Evolutionary conservation across 257 asterid species (phyloP).

Genomic region (Catharanthus roseus): DNA sequence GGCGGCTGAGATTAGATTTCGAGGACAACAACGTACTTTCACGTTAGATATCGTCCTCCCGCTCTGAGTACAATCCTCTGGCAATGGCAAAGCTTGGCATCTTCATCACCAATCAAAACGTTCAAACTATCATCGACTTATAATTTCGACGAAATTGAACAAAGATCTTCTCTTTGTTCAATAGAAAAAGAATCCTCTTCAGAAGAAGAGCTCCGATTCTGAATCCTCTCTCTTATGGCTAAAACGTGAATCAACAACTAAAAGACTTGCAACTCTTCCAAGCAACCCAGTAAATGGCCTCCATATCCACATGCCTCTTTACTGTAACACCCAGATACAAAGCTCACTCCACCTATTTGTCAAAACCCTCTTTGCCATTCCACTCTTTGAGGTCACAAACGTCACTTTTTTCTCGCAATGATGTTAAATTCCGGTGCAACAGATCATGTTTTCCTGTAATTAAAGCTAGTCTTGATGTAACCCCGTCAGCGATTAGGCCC

Average conservation of each 20-base stretch:
- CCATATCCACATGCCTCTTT: slow-evolving; percentile 55
- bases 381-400: slow-evolving; percentile 29
- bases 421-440: slow-evolving; percentile 18
- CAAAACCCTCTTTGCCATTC: slow-evolving; percentile 26
- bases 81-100: slow-evolving; percentile 15
- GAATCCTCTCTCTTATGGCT: slow-evolving; percentile 31
- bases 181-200: not conserved
- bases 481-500: slow-evolving; percentile 45
- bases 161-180: not conserved
- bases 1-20: not conserved
- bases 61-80: too few relatives aligned
- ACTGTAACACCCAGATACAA: slow-evolving; percentile 27
- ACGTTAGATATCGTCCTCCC: slow-evolving; percentile 7
- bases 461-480: slow-evolving; percentile 58
- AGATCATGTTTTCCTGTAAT: slow-evolving; percentile 28
- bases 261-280: slow-evolving; percentile 5
- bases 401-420: slow-evolving; percentile 15
- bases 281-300: slow-evolving; percentile 40
- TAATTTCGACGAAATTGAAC: not conserved
- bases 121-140: not conserved
- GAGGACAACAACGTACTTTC: not conserved
- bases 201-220: not conserved
- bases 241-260: slow-evolving; percentile 15
- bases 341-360: slow-evolving; percentile 25
- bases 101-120: slow-evolving; percentile 33